Conservation (phyloP, 2,329 filamentous ascomycete genomes). For the Rugonectria rugulosa region DNA sequence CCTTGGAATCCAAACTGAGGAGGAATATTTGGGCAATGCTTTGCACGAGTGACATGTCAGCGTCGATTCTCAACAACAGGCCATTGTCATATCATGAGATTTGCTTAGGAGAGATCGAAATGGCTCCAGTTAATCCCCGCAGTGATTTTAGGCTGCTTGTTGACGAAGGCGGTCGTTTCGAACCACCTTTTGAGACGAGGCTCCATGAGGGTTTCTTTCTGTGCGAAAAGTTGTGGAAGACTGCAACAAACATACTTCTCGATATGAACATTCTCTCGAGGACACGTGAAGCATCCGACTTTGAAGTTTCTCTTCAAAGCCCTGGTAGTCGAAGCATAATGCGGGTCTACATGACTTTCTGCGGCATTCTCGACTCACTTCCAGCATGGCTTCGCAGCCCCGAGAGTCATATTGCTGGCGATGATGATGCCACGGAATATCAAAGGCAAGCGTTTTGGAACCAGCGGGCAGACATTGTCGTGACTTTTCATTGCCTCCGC, state of each 20-base stretch:
- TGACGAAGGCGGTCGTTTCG: not conserved
- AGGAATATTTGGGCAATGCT: constrained; percentile 5
- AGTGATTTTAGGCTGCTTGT: not conserved
- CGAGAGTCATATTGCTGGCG: not conserved
- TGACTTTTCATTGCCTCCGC: constrained; percentile 22
- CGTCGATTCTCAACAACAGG: constrained; percentile 17
- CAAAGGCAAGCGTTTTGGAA: constrained; percentile 19
- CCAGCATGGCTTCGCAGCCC: constrained; percentile 18
- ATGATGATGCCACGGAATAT: constrained; percentile 4
- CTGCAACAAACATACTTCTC: constrained; percentile 9
- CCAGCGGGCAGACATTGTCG: constrained; percentile 16
- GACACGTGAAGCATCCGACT: too few species aligned
- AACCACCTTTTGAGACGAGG: constrained; percentile 6
- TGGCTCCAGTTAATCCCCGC: not conserved
- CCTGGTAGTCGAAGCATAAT: constrained; percentile 16
- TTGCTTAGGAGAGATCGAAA: not conserved
- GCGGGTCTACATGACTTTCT: constrained; percentile 21
- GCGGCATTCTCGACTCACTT: constrained; percentile 11
- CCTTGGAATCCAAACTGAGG: constrained; percentile 15
- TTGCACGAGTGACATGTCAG: constrained; percentile 19
- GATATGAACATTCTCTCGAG: too few species aligned
- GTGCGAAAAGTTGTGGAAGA: constrained; percentile 11
- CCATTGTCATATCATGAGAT: constrained; percentile 17
- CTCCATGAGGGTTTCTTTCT: constrained; percentile 15
- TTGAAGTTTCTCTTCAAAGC: not conserved